A percentile compares a stretch with the other conserved stretches of the same genome.
Evolutionary conservation across 352 stramenopile genomes (phyloP).

Genomic region (Phytophthora chlamydospora): DNA sequence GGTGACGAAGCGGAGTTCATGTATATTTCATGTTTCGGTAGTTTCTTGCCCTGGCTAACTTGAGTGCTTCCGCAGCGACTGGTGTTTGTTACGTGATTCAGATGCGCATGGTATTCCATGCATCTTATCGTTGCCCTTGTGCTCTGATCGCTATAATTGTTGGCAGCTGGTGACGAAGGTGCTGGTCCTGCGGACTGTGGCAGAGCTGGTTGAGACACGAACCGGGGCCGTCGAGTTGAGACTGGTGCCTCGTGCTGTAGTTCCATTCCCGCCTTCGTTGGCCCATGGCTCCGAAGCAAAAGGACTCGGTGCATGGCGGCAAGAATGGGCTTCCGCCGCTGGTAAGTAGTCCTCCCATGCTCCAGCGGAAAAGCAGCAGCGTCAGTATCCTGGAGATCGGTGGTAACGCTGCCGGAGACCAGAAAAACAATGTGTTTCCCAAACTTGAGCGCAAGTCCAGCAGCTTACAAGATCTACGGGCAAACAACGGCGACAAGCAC

Average conservation of each 20-base stretch:
- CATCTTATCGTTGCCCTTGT: constrained; percentile 26
- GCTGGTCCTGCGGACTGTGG: constrained; percentile 8
- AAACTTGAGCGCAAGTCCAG: constrained; percentile 52
- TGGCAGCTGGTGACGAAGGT: constrained; percentile 9
- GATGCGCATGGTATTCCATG: neutral
- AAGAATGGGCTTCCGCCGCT: constrained; percentile 19
- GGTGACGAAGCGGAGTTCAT: constrained; percentile 17
- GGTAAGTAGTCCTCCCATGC: constrained; percentile 19
- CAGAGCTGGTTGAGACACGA: constrained; percentile 13
- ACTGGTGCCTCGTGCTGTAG: neutral
- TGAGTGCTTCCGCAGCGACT: too few relatives aligned
- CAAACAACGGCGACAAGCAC: constrained; percentile 9
- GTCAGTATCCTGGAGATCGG: constrained; percentile 48
- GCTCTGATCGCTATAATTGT: constrained; percentile 27
- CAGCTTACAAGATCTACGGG: constrained; percentile 51
- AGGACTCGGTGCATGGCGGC: constrained; percentile 1
- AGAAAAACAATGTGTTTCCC: constrained; percentile 22
- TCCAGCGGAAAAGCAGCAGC: constrained; percentile 71
- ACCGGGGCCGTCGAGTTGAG: constrained; percentile 9
- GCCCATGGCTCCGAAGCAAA: constrained; percentile 26
- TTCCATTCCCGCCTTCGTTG: constrained; percentile 5
- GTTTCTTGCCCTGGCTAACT: neutral
- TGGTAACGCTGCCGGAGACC: constrained; percentile 1
- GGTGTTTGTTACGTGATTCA: too few relatives aligned
- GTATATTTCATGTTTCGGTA: constrained; percentile 24